phyloP scores from a whole-genome alignment of 345 rosid species.

The Pugionium dolabratum region DNA sequence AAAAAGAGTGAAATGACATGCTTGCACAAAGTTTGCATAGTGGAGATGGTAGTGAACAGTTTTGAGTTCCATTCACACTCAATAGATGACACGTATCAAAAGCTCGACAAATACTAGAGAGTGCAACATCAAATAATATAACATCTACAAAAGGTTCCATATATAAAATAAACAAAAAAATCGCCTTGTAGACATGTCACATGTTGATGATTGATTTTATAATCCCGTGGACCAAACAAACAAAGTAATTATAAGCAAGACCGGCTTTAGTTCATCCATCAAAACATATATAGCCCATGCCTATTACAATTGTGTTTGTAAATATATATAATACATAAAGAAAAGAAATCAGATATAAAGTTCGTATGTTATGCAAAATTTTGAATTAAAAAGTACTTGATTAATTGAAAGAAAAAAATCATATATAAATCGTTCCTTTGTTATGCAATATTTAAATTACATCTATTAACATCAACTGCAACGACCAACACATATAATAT shows the following conservation, averaged over 20 bases:
- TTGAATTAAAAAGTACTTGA: too few species aligned
- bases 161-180: not conserved
- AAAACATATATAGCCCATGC: conserved; percentile 27
- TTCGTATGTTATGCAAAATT: too few species aligned
- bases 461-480: too few species aligned
- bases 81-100: conserved; percentile 1
- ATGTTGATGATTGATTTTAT: conserved; percentile 34
- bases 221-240: conserved; percentile 28
- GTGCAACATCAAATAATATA: not conserved
- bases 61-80: conserved; percentile 8
- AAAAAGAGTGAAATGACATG: not conserved
- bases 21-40: not conserved
- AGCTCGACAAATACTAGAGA: not conserved
- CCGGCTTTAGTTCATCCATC: conserved; percentile 25
- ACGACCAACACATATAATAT: too few species aligned
- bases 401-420: too few species aligned
- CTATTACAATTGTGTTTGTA: not conserved
- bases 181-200: conserved; percentile 34
- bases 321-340: too few species aligned
- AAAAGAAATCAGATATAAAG: too few species aligned
- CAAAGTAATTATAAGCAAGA: conserved; percentile 10
- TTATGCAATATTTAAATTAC: too few species aligned
- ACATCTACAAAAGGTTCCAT: conserved; percentile 1
- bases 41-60: conserved; percentile 6
- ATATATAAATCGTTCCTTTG: too few species aligned